Evolutionary conservation across 257 asterid species (phyloP), one percentile per base, ranked within the genome.

Genomic region (Solanum medicagineum): DNA sequence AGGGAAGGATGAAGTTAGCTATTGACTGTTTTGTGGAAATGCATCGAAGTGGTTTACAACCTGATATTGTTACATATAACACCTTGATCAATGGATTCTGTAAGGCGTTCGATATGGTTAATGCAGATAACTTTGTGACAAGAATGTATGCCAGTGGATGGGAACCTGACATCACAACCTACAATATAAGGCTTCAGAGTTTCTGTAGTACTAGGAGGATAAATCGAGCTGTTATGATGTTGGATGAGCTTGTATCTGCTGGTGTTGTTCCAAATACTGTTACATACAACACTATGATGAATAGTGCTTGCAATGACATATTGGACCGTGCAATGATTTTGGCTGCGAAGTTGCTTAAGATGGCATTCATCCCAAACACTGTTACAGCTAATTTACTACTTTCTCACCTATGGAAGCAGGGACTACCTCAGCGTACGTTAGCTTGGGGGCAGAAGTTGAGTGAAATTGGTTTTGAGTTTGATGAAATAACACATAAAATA

Each of bases 361-460:
- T 92, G 93, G 97, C 95, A 13, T 96, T 94, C 90, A 92, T 92
- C 56, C 99, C 98, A 2, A 92, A 96, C 89, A 86, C 89, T 60
- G 96, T 96, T 54, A 96, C 99, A 1, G 81, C 89, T 71, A 96
- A 95, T 87, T 84, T 93, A 80, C 86, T 96, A 86, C 83, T 96
- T 90, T 96, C 99, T 77, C 93, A 92, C 83, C 89, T 96, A n/a
- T 84, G 91, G 84, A 96, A 94, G 90, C 95, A 94, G 86, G 99
- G 99, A 86, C 87, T 92, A 74, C 98, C 98, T 9, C 93, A 92
- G 45, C 93, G 96, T 90, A 80, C 98, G 12, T 56, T 89, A 71
- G 93, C 92, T 95, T 95, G 98, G 99, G 98, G 92, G 7, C 87
- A 94, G 86, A 95, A 93, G 89, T 90, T 96, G 94, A 91, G 92